Evolutionary conservation across 1,139 yeast genomes (phyloP).

Genomic region (Suhomyces choctaworum): DNA sequence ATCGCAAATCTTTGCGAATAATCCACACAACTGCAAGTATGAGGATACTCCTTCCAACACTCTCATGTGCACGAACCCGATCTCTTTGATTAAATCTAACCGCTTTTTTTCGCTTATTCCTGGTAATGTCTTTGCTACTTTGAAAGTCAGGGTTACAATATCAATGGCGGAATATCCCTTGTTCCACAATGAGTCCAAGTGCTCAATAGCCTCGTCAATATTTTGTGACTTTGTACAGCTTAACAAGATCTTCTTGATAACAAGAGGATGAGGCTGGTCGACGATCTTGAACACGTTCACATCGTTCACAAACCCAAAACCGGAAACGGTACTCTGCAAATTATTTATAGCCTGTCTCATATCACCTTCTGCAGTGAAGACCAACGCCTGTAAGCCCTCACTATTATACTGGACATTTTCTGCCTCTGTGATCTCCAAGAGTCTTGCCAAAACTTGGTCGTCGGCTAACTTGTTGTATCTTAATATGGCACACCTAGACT

Average conservation of each 20-base stretch:
- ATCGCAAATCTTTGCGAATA: slow-evolving; percentile 64
- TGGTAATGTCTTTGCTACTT: slow-evolving; percentile 76
- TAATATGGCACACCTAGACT: slow-evolving; percentile 93
- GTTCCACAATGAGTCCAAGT: slow-evolving; percentile 71
- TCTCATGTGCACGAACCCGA: slow-evolving; percentile 90
- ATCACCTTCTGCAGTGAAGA: slow-evolving; percentile 98
- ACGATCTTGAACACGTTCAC: slow-evolving; percentile 93
- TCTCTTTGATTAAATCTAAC: slow-evolving; percentile 76
- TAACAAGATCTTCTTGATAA: slow-evolving; percentile 70
- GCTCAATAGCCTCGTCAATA: slow-evolving; percentile 68
- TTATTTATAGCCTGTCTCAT: slow-evolving; percentile 98
- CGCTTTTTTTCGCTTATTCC: slow-evolving; percentile 66
- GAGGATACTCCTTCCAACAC: slow-evolving; percentile 91
- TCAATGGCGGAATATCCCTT: slow-evolving; percentile 95
- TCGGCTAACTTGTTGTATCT: slow-evolving; percentile 81
- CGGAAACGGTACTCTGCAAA: slow-evolving; percentile 90
- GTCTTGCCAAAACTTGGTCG: slow-evolving; percentile 77
- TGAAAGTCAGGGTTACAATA: slow-evolving; percentile 85
- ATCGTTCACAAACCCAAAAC: slow-evolving; percentile 86
- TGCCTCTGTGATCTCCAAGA: slow-evolving; percentile 66
- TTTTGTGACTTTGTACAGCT: slow-evolving; percentile 49
- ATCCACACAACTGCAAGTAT: slow-evolving; percentile 80
- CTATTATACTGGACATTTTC: slow-evolving; percentile 81
- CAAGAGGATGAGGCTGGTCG: slow-evolving; percentile 93
- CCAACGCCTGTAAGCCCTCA: slow-evolving; percentile 89